These are phyloP conservation scores for Cinnamomum micranthum DNA, from an alignment of 164 flowering plant species.

Conservation along the genomic window DNA sequence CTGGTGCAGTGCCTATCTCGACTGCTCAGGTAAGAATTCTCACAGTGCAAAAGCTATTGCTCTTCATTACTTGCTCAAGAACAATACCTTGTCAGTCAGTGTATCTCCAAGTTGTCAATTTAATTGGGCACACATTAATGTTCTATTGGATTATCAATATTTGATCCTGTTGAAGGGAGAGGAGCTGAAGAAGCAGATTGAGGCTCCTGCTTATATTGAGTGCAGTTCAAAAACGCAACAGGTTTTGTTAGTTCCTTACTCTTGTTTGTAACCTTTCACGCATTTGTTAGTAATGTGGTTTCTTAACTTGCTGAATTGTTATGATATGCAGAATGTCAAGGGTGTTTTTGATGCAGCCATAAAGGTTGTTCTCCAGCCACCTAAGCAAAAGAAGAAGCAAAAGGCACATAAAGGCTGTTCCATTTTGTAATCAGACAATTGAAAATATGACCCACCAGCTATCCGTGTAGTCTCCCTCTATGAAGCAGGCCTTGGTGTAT, in stretches of 20 bases:
- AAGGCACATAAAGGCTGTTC: constrained; percentile 60
- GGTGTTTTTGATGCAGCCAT: constrained; percentile 92
- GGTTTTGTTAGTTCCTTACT: constrained; percentile 24
- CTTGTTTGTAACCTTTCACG: neutral
- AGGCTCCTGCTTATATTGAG: constrained; percentile 80
- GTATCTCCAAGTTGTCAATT: neutral
- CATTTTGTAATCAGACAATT: constrained; percentile 46
- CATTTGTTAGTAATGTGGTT: neutral
- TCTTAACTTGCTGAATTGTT: neutral
- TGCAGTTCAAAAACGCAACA: constrained; percentile 90
- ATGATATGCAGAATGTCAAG: constrained; percentile 69
- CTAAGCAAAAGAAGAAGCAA: constrained; percentile 79
- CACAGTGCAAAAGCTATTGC: neutral
- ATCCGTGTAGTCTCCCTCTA: constrained; percentile 10
- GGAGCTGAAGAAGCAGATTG: constrained; percentile 72
- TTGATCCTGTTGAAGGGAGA: constrained; percentile 54
- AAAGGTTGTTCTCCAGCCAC: constrained; percentile 88
- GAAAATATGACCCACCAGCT: constrained; percentile 15
- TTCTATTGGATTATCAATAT: neutral
- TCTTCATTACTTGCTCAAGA: no score
- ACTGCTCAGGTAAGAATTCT: constrained; percentile 26
- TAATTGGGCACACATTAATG: neutral
- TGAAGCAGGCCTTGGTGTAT: constrained; percentile 28
- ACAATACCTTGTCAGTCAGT: no score
- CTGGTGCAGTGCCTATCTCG: constrained; percentile 83